A percentile compares a stretch with the other conserved stretches of the same genome.
These are phyloP conservation scores for Omphalotus guepiniiformis DNA, from an alignment of 768 basidiomycete genomes.

Conservation along the genomic window DNA sequence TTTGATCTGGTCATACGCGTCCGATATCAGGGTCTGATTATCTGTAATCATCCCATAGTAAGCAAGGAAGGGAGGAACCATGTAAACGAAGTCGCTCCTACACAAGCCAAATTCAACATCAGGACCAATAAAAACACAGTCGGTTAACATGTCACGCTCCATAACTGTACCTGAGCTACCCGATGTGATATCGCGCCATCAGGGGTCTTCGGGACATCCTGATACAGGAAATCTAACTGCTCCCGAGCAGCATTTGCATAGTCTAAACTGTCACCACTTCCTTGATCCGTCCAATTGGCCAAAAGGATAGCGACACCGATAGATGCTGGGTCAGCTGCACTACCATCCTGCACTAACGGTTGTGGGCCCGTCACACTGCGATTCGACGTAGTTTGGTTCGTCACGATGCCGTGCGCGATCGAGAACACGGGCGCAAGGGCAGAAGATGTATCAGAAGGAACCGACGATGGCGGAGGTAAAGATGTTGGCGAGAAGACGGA, in stretches of 20 bases:
- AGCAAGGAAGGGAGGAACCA: slow-evolving; percentile 62
- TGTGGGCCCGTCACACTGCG: slow-evolving; percentile 45
- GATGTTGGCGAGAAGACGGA: slow-evolving; percentile 37
- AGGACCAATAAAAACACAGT: neutral
- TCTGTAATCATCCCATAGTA: slow-evolving; percentile 53
- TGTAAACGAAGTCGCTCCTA: slow-evolving; percentile 79
- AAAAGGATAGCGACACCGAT: slow-evolving; percentile 66
- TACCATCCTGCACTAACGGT: slow-evolving; percentile 47
- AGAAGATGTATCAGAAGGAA: slow-evolving; percentile 27
- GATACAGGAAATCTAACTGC: slow-evolving; percentile 61
- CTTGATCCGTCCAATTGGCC: slow-evolving; percentile 41
- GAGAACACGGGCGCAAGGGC: slow-evolving; percentile 51
- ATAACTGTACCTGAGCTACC: slow-evolving; percentile 62
- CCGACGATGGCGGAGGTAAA: slow-evolving; percentile 33
- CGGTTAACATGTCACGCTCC: slow-evolving; percentile 37
- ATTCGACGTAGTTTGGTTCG: slow-evolving; percentile 39
- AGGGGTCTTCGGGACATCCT: slow-evolving; percentile 51
- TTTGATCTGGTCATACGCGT: slow-evolving; percentile 67
- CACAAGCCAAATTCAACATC: neutral
- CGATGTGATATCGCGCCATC: slow-evolving; percentile 87
- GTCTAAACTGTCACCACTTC: slow-evolving; percentile 35
- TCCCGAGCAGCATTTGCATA: slow-evolving; percentile 61
- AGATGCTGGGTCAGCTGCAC: slow-evolving; percentile 75
- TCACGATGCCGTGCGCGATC: slow-evolving; percentile 50
- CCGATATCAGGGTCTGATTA: slow-evolving; percentile 54